phyloP scores from a whole-genome alignment of 2,329 filamentous ascomycete genomes.

The Cladophialophora bantiana region DNA sequence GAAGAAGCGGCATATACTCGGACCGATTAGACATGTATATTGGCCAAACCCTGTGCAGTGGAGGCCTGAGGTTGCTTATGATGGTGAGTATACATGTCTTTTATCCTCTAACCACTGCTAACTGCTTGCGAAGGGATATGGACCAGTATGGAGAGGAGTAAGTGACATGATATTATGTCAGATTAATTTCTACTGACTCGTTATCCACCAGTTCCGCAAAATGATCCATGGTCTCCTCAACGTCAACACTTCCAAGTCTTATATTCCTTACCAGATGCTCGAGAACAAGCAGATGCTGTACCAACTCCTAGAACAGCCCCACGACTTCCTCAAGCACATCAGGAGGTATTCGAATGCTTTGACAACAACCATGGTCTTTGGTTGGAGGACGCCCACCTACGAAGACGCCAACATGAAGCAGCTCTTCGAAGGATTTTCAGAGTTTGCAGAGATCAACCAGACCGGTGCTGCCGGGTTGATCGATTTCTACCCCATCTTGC shows the following conservation, averaged over 20 bases:
- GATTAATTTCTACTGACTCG: not conserved
- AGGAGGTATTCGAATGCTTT: conserved; percentile 58
- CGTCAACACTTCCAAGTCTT: conserved; percentile 54
- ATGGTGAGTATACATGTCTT: conserved; percentile 37
- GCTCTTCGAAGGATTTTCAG: conserved; percentile 53
- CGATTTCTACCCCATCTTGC: conserved; percentile 57
- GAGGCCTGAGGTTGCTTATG: conserved; percentile 43
- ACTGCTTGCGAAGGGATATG: conserved; percentile 38
- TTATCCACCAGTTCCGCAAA: conserved; percentile 40
- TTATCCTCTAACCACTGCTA: not conserved
- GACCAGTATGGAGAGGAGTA: conserved; percentile 41
- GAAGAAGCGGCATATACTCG: conserved; percentile 59
- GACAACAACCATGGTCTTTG: conserved; percentile 60
- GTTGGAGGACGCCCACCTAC: conserved; percentile 52
- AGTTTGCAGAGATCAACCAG: conserved; percentile 54
- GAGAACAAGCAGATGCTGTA: conserved; percentile 63
- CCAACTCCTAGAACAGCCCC: conserved; percentile 55
- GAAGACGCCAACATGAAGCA: conserved; percentile 54
- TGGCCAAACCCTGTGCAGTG: conserved; percentile 47
- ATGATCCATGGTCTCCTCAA: conserved; percentile 58
- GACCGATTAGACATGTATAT: conserved; percentile 56
- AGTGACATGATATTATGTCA: not conserved
- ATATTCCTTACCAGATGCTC: conserved; percentile 63
- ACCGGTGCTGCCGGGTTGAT: conserved; percentile 53
- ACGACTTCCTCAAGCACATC: conserved; percentile 54